phyloP scores from a whole-genome alignment of 305 asterid species.

The Withania somnifera region DNA sequence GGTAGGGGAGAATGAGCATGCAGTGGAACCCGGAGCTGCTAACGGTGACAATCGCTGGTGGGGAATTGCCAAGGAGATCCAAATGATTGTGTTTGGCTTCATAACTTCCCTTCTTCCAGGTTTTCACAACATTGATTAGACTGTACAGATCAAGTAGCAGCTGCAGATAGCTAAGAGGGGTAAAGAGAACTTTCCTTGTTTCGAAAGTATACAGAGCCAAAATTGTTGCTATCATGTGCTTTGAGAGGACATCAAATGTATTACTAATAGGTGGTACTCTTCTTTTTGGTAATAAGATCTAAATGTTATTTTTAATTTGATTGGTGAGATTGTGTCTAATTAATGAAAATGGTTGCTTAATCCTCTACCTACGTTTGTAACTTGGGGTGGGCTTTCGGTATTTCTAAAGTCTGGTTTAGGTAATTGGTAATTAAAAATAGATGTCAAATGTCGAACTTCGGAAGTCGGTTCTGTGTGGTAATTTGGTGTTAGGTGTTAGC shows the following conservation, averaged over 20 bases:
- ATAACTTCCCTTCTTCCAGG: constrained; percentile 91
- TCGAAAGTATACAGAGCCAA: neutral
- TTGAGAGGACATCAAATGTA: neutral
- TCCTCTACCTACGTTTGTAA: neutral
- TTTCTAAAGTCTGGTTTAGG: neutral
- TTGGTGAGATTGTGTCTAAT: neutral
- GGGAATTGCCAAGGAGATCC: constrained; percentile 70
- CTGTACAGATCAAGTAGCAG: constrained; percentile 5
- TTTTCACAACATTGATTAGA: constrained; percentile 74
- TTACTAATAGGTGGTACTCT: neutral
- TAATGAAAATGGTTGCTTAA: neutral
- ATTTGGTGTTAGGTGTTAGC: neutral
- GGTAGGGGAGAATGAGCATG: constrained; percentile 38
- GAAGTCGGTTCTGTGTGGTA: neutral
- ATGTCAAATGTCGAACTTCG: no score
- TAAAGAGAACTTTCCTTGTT: neutral
- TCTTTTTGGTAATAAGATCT: neutral
- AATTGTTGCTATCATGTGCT: neutral
- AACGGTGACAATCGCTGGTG: constrained; percentile 61
- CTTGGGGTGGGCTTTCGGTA: neutral
- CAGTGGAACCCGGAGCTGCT: constrained; percentile 32
- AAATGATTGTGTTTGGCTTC: constrained; percentile 85
- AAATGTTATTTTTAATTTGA: neutral
- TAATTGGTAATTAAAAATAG: no score
- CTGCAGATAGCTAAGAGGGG: neutral